Percentiles rank a stretch among this genome's conserved stretches.
Evolutionary conservation across 108 stramenopile genomes (phyloP).

Genomic region (Licmophora abbreviata): DNA sequence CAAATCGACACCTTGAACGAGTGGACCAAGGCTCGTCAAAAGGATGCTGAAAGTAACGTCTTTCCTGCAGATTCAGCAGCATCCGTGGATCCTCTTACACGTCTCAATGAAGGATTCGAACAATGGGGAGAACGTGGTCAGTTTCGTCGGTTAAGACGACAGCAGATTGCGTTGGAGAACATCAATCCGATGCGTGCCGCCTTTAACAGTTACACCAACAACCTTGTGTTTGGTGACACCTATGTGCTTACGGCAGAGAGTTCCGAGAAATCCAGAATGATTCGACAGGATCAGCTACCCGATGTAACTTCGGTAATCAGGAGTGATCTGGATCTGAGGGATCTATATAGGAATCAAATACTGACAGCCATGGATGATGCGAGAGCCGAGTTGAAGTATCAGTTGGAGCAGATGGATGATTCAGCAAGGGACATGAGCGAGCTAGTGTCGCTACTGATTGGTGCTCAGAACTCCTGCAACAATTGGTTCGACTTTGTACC

Average conservation of each 20-base stretch:
- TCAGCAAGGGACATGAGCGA: slow-evolving; percentile 11
- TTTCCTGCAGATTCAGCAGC: slow-evolving; percentile 15
- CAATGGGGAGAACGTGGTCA: slow-evolving; percentile 41
- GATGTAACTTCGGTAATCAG: slow-evolving; percentile 51
- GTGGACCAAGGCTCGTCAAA: slow-evolving; percentile 18
- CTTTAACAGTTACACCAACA: slow-evolving; percentile 42
- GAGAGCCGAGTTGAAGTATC: slow-evolving; percentile 44
- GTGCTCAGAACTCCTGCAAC: slow-evolving; percentile 35
- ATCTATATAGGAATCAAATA: slow-evolving; percentile 66
- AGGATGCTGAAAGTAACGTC: slow-evolving; percentile 15
- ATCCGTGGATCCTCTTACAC: slow-evolving; percentile 10
- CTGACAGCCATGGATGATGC: slow-evolving; percentile 58
- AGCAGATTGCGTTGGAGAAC: slow-evolving; percentile 27
- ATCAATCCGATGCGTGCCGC: slow-evolving; percentile 33
- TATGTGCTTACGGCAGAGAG: slow-evolving; percentile 29
- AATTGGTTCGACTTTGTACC: slow-evolving; percentile 63
- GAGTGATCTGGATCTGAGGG: slow-evolving; percentile 67
- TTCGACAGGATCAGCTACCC: slow-evolving; percentile 52
- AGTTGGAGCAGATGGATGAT: background rate
- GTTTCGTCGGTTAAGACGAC: slow-evolving; percentile 31
- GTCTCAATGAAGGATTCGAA: slow-evolving; percentile 16
- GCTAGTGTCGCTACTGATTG: slow-evolving; percentile 21
- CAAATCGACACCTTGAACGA: slow-evolving; percentile 13
- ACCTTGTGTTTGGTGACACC: slow-evolving; percentile 17
- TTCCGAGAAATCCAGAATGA: slow-evolving; percentile 33